A percentile compares a stretch with the other conserved stretches of the same genome.
Conservation (phyloP, 306 rosid genomes). For the Cucumis hystrix region DNA sequence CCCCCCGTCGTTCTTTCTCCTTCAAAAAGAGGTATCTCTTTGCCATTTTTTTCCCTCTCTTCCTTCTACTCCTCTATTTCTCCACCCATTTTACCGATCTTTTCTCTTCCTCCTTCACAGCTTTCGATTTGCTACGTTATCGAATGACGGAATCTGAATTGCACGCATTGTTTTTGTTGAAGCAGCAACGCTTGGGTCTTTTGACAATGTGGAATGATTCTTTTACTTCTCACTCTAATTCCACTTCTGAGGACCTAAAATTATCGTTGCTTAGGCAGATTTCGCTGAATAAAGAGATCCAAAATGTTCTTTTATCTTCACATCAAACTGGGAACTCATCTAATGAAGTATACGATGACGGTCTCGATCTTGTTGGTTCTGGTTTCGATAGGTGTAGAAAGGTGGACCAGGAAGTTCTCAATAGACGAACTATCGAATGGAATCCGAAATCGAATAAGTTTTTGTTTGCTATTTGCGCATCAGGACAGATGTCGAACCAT, state of each 20-base stretch:
- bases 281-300: constrained; percentile 52
- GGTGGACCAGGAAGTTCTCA: constrained; percentile 40
- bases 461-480: constrained; percentile 64
- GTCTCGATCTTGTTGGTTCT: constrained; percentile 22
- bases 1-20: constrained; percentile 17
- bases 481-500: constrained; percentile 96
- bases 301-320: constrained; percentile 32
- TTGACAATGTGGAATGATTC: constrained; percentile 41
- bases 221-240: constrained; percentile 9
- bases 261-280: constrained; percentile 41
- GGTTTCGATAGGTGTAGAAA: constrained; percentile 45
- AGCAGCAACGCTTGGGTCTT: constrained; percentile 16
- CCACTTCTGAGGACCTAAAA: constrained; percentile 35
- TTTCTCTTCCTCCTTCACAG: background rate
- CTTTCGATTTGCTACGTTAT: constrained; percentile 22
- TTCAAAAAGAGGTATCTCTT: constrained; percentile 33
- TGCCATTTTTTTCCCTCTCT: constrained; percentile 13
- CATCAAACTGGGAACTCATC: constrained; percentile 33
- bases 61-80: background rate
- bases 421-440: constrained; percentile 67
- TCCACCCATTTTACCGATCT: background rate
- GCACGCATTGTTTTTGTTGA: constrained; percentile 37
- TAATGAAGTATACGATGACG: constrained; percentile 14
- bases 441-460: constrained; percentile 53
- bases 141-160: constrained; percentile 69